Conservation (phyloP, 1,284 basidiomycete genomes). For the Melampsora abietis-canadensis region DNA sequence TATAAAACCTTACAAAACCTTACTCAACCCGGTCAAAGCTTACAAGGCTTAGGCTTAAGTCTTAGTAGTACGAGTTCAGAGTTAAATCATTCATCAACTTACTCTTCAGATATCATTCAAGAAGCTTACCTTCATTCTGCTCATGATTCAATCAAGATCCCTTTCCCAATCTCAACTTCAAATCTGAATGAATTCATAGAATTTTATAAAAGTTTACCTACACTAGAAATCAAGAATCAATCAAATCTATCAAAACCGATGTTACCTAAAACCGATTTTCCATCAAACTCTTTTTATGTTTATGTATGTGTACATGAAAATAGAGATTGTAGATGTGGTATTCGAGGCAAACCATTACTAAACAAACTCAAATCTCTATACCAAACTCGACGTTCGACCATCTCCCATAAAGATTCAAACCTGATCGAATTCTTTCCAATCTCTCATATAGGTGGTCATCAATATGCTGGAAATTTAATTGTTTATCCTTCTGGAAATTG, state of each 20-base stretch:
- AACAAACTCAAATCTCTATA: constrained; percentile 42
- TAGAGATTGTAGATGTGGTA: constrained; percentile 51
- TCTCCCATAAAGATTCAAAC: not conserved
- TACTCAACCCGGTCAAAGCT: not conserved
- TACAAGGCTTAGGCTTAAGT: not conserved
- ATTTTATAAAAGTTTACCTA: not conserved
- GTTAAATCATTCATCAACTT: not conserved
- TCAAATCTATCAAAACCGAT: not conserved
- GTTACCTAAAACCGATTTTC: too few species aligned
- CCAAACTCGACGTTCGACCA: not conserved
- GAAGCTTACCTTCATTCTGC: not conserved
- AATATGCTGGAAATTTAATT: constrained; percentile 51
- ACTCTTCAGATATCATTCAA: not conserved
- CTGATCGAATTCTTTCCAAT: constrained; percentile 47
- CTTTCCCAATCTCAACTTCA: not conserved
- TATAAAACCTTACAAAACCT: not conserved
- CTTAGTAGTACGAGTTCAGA: not conserved
- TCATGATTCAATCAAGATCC: not conserved
- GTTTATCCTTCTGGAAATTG: constrained; percentile 52
- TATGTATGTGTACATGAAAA: constrained; percentile 51
- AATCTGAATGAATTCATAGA: not conserved
- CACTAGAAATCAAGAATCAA: constrained; percentile 39
- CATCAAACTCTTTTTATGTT: constrained; percentile 45
- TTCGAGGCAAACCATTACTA: constrained; percentile 46
- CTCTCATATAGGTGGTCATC: constrained; percentile 52